A percentile compares a stretch with the other conserved stretches of the same genome.
Conservation (phyloP, 768 basidiomycete species). For the Xanthoconium stramineum region DNA sequence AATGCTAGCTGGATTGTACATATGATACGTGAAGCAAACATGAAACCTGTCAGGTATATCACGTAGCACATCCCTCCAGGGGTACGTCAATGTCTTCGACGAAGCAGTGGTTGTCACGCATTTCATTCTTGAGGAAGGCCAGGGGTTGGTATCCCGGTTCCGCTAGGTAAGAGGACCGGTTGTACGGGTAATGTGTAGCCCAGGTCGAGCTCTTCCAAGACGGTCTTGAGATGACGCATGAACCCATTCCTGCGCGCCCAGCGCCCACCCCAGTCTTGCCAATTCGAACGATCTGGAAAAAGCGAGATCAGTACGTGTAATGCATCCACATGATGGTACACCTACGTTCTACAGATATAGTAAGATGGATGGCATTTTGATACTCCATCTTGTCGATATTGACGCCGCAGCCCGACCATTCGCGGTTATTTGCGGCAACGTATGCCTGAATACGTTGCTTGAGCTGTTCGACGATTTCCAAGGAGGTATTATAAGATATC, state of each 20-base stretch:
- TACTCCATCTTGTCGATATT: conserved; percentile 81
- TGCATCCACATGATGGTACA: conserved; percentile 7
- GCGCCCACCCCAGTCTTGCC: conserved; percentile 85
- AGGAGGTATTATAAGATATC: conserved; percentile 66
- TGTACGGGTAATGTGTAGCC: conserved; percentile 70
- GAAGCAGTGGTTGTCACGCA: background rate
- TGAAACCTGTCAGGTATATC: background rate
- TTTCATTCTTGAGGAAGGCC: background rate
- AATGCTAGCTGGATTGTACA: background rate
- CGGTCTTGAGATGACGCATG: conserved; percentile 69
- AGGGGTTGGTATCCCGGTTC: background rate
- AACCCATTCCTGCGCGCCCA: conserved; percentile 73
- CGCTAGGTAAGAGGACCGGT: conserved; percentile 54
- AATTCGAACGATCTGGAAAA: conserved; percentile 64
- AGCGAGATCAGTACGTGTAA: background rate
- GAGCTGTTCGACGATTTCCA: conserved; percentile 68
- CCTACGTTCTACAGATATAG: conserved; percentile 71
- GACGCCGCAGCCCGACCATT: conserved; percentile 63
- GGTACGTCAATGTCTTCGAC: background rate
- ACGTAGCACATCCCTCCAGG: no score
- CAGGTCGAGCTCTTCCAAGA: conserved; percentile 73
- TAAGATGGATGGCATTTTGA: conserved; percentile 66
- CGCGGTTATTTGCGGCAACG: conserved; percentile 60
- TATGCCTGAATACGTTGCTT: conserved; percentile 56
- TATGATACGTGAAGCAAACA: background rate